A percentile compares a stretch with the other conserved stretches of the same genome.
Evolutionary conservation across 2,329 filamentous ascomycete genomes (phyloP).

Genomic region (Microcyclospora tardicrescens): DNA sequence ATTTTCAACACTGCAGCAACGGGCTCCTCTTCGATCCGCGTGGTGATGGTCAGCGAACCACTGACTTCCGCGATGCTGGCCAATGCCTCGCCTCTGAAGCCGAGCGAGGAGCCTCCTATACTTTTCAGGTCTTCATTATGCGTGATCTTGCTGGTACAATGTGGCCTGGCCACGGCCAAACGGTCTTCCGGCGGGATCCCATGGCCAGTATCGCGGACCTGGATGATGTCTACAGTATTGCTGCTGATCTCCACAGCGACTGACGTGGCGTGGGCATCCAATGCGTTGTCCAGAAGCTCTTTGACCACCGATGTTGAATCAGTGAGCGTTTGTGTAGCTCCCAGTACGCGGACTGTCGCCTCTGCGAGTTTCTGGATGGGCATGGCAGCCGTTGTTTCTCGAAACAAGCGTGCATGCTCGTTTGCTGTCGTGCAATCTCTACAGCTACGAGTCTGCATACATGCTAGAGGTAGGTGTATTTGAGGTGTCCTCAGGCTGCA

Average conservation of each 20-base stretch:
- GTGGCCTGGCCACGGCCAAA: conserved; percentile 47
- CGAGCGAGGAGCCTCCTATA: conserved; percentile 49
- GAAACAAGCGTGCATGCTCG: no score
- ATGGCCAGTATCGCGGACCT: conserved; percentile 61
- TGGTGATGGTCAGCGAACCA: conserved; percentile 45
- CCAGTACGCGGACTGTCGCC: conserved; percentile 40
- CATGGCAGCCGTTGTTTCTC: conserved; percentile 8
- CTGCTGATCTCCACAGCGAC: conserved; percentile 51
- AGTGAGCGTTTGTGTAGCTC: conserved; percentile 47
- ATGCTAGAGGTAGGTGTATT: no score
- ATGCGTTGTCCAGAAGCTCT: conserved; percentile 64
- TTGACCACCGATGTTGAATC: conserved; percentile 54
- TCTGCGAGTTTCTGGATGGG: conserved; percentile 31
- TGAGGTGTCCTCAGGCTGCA: no score
- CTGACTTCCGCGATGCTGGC: conserved; percentile 51
- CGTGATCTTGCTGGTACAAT: conserved; percentile 61
- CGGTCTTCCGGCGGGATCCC: conserved; percentile 55
- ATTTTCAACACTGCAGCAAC: conserved; percentile 44
- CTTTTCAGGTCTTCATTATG: conserved; percentile 48
- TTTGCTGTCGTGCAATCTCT: no score
- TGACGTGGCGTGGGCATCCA: conserved; percentile 56
- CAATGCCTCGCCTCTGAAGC: conserved; percentile 64
- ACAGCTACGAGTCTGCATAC: no score
- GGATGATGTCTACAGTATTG: conserved; percentile 56
- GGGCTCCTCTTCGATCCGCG: conserved; percentile 47